Evolutionary conservation across 2,329 filamentous ascomycete species (phyloP).

Genomic region (Fusarium sp.): DNA sequence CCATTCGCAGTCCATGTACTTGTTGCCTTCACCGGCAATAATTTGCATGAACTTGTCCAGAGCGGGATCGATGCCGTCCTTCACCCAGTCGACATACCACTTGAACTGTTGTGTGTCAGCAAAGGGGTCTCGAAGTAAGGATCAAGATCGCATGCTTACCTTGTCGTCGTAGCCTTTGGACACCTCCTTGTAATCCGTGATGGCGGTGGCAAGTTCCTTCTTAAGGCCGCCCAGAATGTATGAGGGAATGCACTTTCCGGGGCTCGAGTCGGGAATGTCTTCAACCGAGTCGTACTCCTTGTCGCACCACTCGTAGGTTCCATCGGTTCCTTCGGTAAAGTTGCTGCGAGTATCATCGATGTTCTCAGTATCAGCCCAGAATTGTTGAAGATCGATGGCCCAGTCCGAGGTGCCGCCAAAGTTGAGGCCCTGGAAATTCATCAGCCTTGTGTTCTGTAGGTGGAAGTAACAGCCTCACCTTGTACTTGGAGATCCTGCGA

Average conservation of each 20-base stretch:
- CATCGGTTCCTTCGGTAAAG: neutral
- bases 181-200: neutral
- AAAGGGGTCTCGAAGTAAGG: neutral
- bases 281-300: neutral
- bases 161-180: neutral
- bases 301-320: neutral
- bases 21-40: neutral
- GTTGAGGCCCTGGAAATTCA: conserved; percentile 16
- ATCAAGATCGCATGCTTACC: neutral
- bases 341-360: neutral
- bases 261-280: neutral
- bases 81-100: neutral
- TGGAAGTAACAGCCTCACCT: neutral
- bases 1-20: neutral
- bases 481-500: conserved; percentile 12
- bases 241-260: neutral
- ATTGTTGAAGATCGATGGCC: conserved; percentile 33
- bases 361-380: neutral
- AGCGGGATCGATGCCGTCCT: neutral
- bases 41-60: neutral
- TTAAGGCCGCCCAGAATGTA: neutral
- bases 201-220: neutral
- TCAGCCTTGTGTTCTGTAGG: neutral
- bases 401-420: conserved; percentile 42
- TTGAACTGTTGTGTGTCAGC: neutral